phyloP scores from a whole-genome alignment of 306 rosid genomes.

The Spatholobus suberectus region DNA sequence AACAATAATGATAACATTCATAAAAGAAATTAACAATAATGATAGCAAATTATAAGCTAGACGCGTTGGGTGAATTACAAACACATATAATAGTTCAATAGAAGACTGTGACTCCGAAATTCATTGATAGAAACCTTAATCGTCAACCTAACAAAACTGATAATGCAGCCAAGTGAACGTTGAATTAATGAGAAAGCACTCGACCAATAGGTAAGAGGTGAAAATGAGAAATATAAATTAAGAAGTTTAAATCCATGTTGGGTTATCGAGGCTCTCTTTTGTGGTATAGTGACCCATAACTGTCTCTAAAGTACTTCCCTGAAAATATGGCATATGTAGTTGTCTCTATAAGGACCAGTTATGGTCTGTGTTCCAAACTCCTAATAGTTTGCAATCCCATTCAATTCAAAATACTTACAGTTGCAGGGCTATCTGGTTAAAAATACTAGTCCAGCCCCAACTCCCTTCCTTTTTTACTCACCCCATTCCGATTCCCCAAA shows the following conservation, averaged over 20 bases:
- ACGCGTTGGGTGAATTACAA: neutral
- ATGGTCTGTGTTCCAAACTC: neutral
- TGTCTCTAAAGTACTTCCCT: constrained; percentile 12
- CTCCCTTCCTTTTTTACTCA: neutral
- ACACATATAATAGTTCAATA: neutral
- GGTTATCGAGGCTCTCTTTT: constrained; percentile 24
- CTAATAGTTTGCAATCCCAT: constrained; percentile 17
- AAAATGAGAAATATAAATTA: neutral
- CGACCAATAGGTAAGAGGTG: neutral
- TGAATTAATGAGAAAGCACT: constrained; percentile 9
- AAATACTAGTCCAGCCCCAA: neutral
- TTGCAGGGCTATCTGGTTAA: neutral
- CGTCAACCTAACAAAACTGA: neutral
- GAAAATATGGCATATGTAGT: constrained; percentile 14
- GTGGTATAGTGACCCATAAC: constrained; percentile 14
- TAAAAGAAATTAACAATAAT: neutral
- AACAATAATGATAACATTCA: too few species aligned
- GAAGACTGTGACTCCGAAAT: neutral
- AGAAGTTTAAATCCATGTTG: constrained; percentile 6
- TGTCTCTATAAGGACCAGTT: neutral
- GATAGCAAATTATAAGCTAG: neutral
- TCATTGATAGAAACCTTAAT: neutral
- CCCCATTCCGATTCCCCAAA: neutral
- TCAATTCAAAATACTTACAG: neutral
- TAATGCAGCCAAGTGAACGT: neutral